Percentiles rank a stretch among this genome's conserved stretches.
Conservation (phyloP, 1,139 yeast genomes). For the Nakaseomyces kungkrabaensis region DNA sequence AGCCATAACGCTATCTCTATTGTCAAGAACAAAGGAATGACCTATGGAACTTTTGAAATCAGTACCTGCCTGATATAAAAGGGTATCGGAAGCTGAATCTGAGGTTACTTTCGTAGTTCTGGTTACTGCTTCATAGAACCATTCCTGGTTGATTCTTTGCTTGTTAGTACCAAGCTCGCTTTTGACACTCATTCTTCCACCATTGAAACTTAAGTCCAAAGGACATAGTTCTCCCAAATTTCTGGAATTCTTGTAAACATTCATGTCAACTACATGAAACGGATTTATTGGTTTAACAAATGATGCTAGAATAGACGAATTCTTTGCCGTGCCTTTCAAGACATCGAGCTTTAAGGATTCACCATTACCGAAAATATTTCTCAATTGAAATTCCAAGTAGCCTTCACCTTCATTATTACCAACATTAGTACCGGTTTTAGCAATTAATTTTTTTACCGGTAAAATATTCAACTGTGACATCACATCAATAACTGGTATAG, state of each 20-base stretch:
- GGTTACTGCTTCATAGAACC: conserved; percentile 55
- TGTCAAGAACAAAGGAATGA: conserved; percentile 44
- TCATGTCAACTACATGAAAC: conserved; percentile 42
- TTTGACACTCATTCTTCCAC: conserved; percentile 6
- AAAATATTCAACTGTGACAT: conserved; percentile 47
- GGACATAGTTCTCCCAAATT: conserved; percentile 40
- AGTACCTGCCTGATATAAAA: conserved; percentile 43
- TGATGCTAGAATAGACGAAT: conserved; percentile 58
- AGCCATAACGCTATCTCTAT: conserved; percentile 45
- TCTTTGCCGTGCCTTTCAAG: conserved; percentile 68
- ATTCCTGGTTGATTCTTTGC: conserved; percentile 38
- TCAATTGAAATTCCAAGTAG: conserved; percentile 63
- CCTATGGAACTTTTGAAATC: conserved; percentile 49
- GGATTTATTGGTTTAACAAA: conserved; percentile 46
- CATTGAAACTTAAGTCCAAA: conserved; percentile 2
- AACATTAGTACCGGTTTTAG: conserved; percentile 86
- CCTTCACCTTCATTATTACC: conserved; percentile 97
- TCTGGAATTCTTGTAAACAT: conserved; percentile 49
- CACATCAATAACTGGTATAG: conserved; percentile 32
- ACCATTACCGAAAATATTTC: conserved; percentile 82
- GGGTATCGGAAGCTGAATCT: conserved; percentile 25
- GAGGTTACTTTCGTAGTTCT: conserved; percentile 43
- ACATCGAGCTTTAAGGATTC: conserved; percentile 73
- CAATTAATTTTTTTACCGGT: conserved; percentile 59
- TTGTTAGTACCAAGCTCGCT: conserved; percentile 4